A percentile compares a stretch with the other conserved stretches of the same genome.
These are phyloP conservation scores for Penicillium sp. DNA, from an alignment of 2,329 filamentous ascomycete genomes.

Conservation along the genomic window DNA sequence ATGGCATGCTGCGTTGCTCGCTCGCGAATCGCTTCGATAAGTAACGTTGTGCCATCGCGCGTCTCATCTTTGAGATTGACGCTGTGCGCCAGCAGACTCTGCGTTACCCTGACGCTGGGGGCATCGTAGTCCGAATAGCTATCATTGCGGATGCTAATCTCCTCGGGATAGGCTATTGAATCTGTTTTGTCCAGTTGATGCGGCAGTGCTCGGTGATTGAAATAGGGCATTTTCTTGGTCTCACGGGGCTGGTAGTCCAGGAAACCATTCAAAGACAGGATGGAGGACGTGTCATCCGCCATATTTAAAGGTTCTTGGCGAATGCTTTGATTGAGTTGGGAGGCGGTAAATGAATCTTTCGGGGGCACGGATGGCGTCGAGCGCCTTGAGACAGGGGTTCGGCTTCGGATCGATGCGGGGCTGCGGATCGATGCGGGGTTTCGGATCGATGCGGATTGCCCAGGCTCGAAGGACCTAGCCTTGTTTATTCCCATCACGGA, in stretches of 20 bases:
- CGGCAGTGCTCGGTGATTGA: background rate
- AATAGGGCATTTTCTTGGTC: conserved; percentile 1
- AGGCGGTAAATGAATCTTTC: conserved; percentile 22
- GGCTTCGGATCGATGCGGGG: too few species aligned
- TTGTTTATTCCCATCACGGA: conserved; percentile 35
- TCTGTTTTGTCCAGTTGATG: background rate
- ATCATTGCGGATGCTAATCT: background rate
- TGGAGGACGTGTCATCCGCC: conserved; percentile 31
- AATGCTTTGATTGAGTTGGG: conserved; percentile 1
- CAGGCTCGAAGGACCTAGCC: conserved; percentile 21
- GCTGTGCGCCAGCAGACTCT: conserved; percentile 61
- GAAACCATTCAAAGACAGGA: conserved; percentile 28
- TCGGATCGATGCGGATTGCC: conserved; percentile 2
- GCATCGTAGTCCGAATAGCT: background rate
- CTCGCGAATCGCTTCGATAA: conserved; percentile 61
- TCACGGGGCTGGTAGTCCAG: conserved; percentile 9
- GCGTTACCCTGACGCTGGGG: conserved; percentile 55
- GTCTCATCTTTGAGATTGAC: conserved; percentile 57
- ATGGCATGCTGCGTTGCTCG: conserved; percentile 55
- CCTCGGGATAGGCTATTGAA: background rate
- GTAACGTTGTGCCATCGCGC: conserved; percentile 58
- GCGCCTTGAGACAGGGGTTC: background rate
- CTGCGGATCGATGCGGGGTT: too few species aligned
- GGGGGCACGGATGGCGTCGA: conserved; percentile 24
- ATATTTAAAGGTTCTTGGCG: conserved; percentile 12